Percentiles rank a stretch among this genome's conserved stretches.
Conservation (phyloP, 352 stramenopile species). For the Pilasporangium apinafurcum region DNA sequence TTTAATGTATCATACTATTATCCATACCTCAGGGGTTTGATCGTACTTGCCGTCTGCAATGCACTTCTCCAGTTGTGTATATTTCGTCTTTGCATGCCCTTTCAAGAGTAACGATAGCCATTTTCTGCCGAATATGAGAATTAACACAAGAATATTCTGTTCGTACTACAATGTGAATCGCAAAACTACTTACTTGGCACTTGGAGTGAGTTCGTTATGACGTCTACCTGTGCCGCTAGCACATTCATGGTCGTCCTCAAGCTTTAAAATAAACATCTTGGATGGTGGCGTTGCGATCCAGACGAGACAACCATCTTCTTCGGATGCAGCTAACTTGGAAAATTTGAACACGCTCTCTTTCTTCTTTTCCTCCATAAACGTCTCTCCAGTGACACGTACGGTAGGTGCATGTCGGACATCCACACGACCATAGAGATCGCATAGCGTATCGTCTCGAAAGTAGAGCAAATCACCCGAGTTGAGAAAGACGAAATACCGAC, state of each 20-base stretch:
- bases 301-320: constrained; percentile 62
- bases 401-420: constrained; percentile 75
- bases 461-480: constrained; percentile 71
- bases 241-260: constrained; percentile 60
- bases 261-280: constrained; percentile 80
- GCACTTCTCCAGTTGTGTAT: constrained; percentile 77
- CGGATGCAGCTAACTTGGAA: constrained; percentile 43
- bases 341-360: constrained; percentile 76
- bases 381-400: constrained; percentile 68
- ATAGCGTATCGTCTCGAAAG: constrained; percentile 68
- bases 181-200: constrained; percentile 29
- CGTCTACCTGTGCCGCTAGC: constrained; percentile 8
- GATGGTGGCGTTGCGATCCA: constrained; percentile 81
- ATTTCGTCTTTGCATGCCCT: constrained; percentile 76
- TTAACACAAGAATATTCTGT: not conserved
- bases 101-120: constrained; percentile 68
- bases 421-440: constrained; percentile 64
- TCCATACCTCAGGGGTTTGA: constrained; percentile 47
- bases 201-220: constrained; percentile 45
- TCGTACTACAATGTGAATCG: not conserved
- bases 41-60: constrained; percentile 54
- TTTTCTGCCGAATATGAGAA: constrained; percentile 19
- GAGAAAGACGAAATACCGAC: constrained; percentile 75
- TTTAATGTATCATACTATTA: not conserved
- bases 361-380: constrained; percentile 68